Evolutionary conservation across 2,329 filamentous ascomycete species (phyloP).

Genomic region (Ceratocystis smalleyi): DNA sequence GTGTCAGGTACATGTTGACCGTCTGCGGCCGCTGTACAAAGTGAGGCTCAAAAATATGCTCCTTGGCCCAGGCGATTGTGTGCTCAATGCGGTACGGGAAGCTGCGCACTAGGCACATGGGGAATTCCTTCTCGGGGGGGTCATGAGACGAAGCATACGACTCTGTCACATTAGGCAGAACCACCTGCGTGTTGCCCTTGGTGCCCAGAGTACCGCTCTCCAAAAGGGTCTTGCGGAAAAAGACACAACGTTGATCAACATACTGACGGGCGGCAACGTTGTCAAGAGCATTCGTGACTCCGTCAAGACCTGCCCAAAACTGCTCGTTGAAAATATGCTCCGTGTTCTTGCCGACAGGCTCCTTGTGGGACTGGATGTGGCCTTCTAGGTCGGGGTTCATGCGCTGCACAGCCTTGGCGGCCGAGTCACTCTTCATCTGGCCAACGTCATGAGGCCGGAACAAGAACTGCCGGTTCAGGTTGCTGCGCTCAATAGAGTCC

Average conservation of each 20-base stretch:
- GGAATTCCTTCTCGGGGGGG: slow-evolving; percentile 95
- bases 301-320: slow-evolving; percentile 78
- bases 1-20: slow-evolving; percentile 82
- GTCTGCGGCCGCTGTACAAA: slow-evolving; percentile 90
- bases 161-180: slow-evolving; percentile 80
- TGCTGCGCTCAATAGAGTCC: slow-evolving; percentile 98
- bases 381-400: slow-evolving; percentile 91
- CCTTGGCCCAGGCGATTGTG: slow-evolving; percentile 94
- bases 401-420: slow-evolving; percentile 69
- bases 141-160: slow-evolving; percentile 94
- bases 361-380: slow-evolving; percentile 72
- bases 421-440: slow-evolving; percentile 89
- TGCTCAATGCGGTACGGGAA: slow-evolving; percentile 98
- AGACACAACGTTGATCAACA: slow-evolving; percentile 88
- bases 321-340: slow-evolving; percentile 87
- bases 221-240: slow-evolving; percentile 91
- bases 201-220: slow-evolving; percentile 97
- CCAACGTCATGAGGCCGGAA: slow-evolving; percentile 91
- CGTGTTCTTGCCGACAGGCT: slow-evolving; percentile 81
- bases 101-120: slow-evolving; percentile 92
- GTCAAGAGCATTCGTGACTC: slow-evolving; percentile 91
- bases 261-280: slow-evolving; percentile 96
- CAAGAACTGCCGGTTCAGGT: slow-evolving; percentile 90
- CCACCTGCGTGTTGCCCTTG: slow-evolving; percentile 95
- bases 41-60: slow-evolving; percentile 74